Base-by-base conservation (phyloP, 179 eudicot species). In the Spergularia azorica region DNA sequence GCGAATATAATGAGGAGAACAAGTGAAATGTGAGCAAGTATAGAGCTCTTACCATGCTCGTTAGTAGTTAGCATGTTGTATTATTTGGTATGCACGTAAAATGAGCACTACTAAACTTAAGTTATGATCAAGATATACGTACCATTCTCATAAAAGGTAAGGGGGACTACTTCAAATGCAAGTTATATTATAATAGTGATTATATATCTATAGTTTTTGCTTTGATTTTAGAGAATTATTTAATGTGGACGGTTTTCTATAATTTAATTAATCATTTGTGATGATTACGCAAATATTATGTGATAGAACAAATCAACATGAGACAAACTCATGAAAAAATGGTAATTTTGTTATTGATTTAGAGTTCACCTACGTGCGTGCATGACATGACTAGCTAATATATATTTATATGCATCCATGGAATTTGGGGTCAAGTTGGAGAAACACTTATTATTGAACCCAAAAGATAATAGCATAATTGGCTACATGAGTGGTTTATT, bases 151-250 rank as follows among this genome's bases (percentile, higher is more conserved):
- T 50, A 70, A 76, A 81, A 77, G 77, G 74, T 36, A 26, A 41
- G n/a, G 58, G 54, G 61, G 67, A 20, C 72, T 67, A 73, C 81
- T 67, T 81, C 65, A 77, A 41, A 26, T 81, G 75, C 74, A 81
- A 81, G 81, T 26, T 26, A 26, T 26, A 26, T 43, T 73, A 67
- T 77, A 52, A 63, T 17, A 32, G 78, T 68, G 18, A 57, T 32
- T 46, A n/a, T 65, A 67, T 81, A 50, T 72, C 36, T 81, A 72
- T 72, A 80, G 80, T 76, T 80, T 76, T 50, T 38, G 83, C 67
- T 71, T 67, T 50, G 61, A 62, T 50, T 16, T 66, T 48, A n/a
- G 73, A 63, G 21, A 56, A 16, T 68, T 9, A 72, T 63, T 72
- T 75, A 75, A 70, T 63, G 12, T 51, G 75, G 75, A 59, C 54